These are phyloP conservation scores for Ophiorrhiza pumila DNA, from an alignment of 257 asterid species.

Conservation along the genomic window DNA sequence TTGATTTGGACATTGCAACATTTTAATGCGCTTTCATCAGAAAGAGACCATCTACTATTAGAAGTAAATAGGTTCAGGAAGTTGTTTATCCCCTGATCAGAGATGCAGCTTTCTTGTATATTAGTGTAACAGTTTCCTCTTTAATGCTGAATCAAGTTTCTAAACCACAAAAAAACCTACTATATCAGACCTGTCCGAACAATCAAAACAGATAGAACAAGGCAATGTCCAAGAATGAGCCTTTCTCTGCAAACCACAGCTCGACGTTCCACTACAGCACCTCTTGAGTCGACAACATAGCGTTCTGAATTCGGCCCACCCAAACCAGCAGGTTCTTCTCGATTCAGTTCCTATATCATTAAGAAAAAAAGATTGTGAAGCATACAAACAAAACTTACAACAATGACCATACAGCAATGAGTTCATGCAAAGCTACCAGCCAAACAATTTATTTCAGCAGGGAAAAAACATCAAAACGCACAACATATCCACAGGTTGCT, in stretches of 20 bases:
- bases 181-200: conserved; percentile 67
- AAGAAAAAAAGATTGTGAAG: neutral
- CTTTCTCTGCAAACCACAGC: conserved; percentile 92
- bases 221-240: conserved; percentile 92
- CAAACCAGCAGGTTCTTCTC: conserved; percentile 88
- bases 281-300: conserved; percentile 86
- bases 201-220: conserved; percentile 80
- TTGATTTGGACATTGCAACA: neutral
- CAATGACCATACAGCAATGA: conserved; percentile 12
- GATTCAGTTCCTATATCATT: conserved; percentile 67
- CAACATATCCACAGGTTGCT: neutral
- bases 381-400: conserved; percentile 6
- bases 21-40: neutral
- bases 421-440: neutral
- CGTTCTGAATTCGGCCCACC: conserved; percentile 88
- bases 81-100: neutral
- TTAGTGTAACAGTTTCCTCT: neutral
- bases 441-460: neutral
- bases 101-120: too few species aligned
- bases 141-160: neutral
- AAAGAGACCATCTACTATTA: neutral
- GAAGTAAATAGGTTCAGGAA: neutral
- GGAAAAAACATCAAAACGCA: neutral
- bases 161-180: neutral
- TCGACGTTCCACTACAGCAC: conserved; percentile 79